phyloP scores from a whole-genome alignment of 129 eudicot species.

The Escallonia herrerae region DNA sequence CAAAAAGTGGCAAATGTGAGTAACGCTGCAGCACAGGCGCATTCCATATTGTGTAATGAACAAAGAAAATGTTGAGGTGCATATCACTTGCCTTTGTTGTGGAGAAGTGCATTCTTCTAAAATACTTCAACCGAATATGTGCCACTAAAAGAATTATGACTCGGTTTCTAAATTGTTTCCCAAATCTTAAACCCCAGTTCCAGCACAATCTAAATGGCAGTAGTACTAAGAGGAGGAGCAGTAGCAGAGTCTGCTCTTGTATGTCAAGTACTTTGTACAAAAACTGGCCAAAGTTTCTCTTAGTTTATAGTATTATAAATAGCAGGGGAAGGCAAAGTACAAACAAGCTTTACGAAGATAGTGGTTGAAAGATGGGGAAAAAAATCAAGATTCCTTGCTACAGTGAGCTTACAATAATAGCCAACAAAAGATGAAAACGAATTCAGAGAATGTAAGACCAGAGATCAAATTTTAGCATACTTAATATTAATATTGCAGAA shows the following conservation, averaged over 20 bases:
- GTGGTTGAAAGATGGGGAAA: background rate
- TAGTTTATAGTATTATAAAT: background rate
- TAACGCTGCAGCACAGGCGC: background rate
- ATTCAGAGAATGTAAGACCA: too few species aligned
- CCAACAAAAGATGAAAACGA: too few species aligned
- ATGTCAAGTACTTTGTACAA: too few species aligned
- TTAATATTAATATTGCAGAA: too few species aligned
- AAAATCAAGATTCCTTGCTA: too few species aligned
- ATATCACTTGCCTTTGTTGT: background rate
- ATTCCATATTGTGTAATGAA: background rate
- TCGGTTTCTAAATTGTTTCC: background rate
- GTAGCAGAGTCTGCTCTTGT: too few species aligned
- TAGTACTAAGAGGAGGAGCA: background rate
- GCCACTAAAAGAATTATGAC: background rate
- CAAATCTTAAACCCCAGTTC: background rate
- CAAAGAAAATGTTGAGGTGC: background rate
- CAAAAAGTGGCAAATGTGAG: too few species aligned
- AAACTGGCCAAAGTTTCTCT: too few species aligned
- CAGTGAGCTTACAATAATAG: too few species aligned
- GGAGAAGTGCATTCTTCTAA: conserved; percentile 2
- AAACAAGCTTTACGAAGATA: background rate
- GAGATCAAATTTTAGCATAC: too few species aligned
- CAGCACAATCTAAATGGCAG: background rate
- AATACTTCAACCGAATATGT: background rate
- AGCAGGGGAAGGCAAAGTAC: background rate